phyloP scores from a whole-genome alignment of 257 asterid species.

The Salvia hispanica region DNA sequence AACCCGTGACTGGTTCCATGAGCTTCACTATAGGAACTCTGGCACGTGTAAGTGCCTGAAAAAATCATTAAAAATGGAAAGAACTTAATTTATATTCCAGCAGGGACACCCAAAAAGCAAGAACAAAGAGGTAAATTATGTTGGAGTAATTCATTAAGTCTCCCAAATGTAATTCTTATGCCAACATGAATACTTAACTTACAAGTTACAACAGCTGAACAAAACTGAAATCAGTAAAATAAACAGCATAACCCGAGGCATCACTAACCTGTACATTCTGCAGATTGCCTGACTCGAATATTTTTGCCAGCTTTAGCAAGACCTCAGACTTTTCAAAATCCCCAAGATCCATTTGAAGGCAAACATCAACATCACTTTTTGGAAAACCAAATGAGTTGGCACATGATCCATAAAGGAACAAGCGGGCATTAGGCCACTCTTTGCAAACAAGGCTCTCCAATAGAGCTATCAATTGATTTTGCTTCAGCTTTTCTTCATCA shows the following conservation, averaged over 20 bases:
- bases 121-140: background rate
- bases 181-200: background rate
- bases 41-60: constrained; percentile 96
- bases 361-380: constrained; percentile 88
- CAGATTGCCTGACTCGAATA: constrained; percentile 66
- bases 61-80: constrained; percentile 22
- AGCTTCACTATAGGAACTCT: constrained; percentile 97
- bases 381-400: constrained; percentile 95
- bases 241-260: background rate
- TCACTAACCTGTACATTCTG: constrained; percentile 83
- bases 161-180: background rate
- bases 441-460: constrained; percentile 65
- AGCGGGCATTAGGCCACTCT: constrained; percentile 87
- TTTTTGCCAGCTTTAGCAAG: constrained; percentile 80
- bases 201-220: background rate
- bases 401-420: constrained; percentile 89
- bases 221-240: background rate
- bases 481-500: constrained; percentile 87
- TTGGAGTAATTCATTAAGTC: background rate
- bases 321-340: constrained; percentile 64
- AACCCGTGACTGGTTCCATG: constrained; percentile 89
- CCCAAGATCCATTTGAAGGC: constrained; percentile 70
- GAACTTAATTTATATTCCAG: background rate
- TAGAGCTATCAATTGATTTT: constrained; percentile 60
- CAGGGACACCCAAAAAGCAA: background rate